Base-by-base conservation (phyloP, 2,329 filamentous ascomycete species). In the Lachnellula suecica region DNA sequence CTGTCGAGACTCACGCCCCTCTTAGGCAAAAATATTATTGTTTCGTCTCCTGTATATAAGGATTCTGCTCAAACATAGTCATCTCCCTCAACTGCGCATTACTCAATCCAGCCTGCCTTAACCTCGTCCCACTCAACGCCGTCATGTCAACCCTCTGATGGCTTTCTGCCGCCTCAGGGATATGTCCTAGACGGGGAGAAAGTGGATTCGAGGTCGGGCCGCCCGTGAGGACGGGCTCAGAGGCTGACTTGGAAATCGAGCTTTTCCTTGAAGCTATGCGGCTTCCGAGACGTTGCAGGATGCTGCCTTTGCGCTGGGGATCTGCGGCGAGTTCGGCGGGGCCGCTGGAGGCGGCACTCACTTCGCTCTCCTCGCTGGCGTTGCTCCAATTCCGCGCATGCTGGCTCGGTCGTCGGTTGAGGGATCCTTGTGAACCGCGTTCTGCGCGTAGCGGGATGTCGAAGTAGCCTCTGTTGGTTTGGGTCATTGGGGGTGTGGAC, bases 201-300 rank as follows among this genome's bases (percentile, higher is more conserved):
- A 43, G 22, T 7, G 48, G 46, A 42, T 19, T 41, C 23, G 47
- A 25, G 47, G 29, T 24, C 25, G 44, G 48, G 6, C 48, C 40
- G 17, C 48, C 52, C 10, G 41, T 51, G 6, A 55, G 27, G 23
- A 24, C 44, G 8, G 20, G 19, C 9, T 24, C n/a, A 35, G 44
- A 22, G n/a, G 25, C 41, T 38, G 40, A 45, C 49, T n/a, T n/a
- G n/a, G n/a, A n/a, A n/a, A n/a, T 35, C 5, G 11, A n/a, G 31
- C 42, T 47, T 40, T 17, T 44, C 42, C 44, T 53, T 1, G 53
- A 29, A 19, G 58, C 53, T 5, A 56, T 42, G 4, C 56, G 78
- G 73, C 47, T 74, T n/a, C 56, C 52, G 20, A 63, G 19, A 2
- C 53, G 52, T 40, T 54, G 50, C 11, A 59, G 45, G 4, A 62